phyloP scores from a whole-genome alignment of 108 stramenopile genomes.

The Fragilaria crotonensis region DNA sequence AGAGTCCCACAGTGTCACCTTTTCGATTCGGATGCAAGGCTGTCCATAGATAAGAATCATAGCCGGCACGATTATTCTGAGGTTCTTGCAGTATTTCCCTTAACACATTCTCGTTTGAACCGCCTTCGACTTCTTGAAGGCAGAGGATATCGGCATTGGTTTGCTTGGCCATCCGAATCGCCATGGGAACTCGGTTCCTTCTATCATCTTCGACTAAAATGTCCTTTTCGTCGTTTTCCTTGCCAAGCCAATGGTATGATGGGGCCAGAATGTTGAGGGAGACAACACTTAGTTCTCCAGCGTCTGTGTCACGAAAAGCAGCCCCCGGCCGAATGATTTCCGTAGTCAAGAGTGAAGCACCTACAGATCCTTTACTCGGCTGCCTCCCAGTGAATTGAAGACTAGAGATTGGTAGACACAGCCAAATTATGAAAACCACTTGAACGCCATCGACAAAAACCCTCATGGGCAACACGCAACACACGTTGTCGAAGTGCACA shows the following conservation, averaged over 20 bases:
- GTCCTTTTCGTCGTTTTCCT: not conserved
- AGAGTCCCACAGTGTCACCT: slow-evolving; percentile 29
- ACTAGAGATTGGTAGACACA: no score
- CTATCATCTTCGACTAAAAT: slow-evolving; percentile 4
- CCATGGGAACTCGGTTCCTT: slow-evolving; percentile 18
- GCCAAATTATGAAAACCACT: no score
- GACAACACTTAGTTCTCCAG: slow-evolving; percentile 21
- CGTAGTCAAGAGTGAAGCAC: no score
- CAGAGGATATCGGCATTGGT: slow-evolving; percentile 34
- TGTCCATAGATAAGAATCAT: slow-evolving; percentile 31
- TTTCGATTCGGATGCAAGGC: slow-evolving; percentile 20
- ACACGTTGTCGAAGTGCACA: no score
- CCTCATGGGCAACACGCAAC: no score
- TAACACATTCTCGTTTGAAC: slow-evolving; percentile 4
- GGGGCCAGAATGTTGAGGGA: slow-evolving; percentile 39
- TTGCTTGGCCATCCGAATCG: slow-evolving; percentile 32
- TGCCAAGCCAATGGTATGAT: slow-evolving; percentile 21
- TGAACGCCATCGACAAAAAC: no score
- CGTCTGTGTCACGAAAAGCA: slow-evolving; percentile 8
- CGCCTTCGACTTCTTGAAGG: slow-evolving; percentile 47
- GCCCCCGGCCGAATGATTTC: not conserved
- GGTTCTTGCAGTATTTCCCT: not conserved
- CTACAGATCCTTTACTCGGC: no score
- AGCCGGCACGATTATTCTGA: slow-evolving; percentile 4
- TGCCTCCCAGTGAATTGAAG: no score